phyloP scores from a whole-genome alignment of 2,329 filamentous ascomycete genomes.

The Calonectria hongkongensis region DNA sequence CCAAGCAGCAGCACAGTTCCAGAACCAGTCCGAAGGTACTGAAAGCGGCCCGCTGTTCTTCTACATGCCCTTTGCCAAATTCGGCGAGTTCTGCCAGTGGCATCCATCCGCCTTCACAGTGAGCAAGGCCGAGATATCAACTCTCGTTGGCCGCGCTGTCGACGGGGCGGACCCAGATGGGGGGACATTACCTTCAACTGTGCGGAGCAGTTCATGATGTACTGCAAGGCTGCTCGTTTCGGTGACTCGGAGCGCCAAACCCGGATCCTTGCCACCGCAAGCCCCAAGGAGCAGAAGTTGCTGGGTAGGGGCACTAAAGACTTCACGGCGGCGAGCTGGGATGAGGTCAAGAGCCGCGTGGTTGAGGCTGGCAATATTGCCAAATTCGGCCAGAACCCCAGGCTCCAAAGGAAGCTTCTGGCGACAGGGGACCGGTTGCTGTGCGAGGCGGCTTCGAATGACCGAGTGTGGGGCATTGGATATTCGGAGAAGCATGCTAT shows the following conservation, averaged over 20 bases:
- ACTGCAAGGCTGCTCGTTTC: conserved; percentile 62
- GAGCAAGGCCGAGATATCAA: conserved; percentile 52
- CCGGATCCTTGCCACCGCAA: conserved; percentile 51
- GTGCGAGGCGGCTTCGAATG: conserved; percentile 56
- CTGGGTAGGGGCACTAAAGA: conserved; percentile 54
- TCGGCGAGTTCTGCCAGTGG: conserved; percentile 62
- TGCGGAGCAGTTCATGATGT: conserved; percentile 66
- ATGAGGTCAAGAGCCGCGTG: conserved; percentile 57
- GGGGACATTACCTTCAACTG: conserved; percentile 58
- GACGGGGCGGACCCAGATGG: conserved; percentile 38
- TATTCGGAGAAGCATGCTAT: conserved; percentile 57
- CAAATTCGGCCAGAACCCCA: conserved; percentile 58
- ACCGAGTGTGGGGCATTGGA: conserved; percentile 61
- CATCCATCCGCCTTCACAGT: conserved; percentile 56
- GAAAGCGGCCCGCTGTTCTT: conserved; percentile 54
- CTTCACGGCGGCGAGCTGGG: conserved; percentile 56
- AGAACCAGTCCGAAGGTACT: conserved; percentile 25
- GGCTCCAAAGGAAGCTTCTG: conserved; percentile 55
- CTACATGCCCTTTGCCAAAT: conserved; percentile 54
- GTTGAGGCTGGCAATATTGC: conserved; percentile 58
- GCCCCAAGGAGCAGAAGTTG: conserved; percentile 56
- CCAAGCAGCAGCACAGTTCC: neutral
- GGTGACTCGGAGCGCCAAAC: conserved; percentile 52
- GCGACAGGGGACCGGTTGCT: conserved; percentile 57
- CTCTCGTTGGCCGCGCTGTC: conserved; percentile 53